phyloP scores from a whole-genome alignment of 805 yeast genomes.

The Jamesozyma spencerorum region DNA sequence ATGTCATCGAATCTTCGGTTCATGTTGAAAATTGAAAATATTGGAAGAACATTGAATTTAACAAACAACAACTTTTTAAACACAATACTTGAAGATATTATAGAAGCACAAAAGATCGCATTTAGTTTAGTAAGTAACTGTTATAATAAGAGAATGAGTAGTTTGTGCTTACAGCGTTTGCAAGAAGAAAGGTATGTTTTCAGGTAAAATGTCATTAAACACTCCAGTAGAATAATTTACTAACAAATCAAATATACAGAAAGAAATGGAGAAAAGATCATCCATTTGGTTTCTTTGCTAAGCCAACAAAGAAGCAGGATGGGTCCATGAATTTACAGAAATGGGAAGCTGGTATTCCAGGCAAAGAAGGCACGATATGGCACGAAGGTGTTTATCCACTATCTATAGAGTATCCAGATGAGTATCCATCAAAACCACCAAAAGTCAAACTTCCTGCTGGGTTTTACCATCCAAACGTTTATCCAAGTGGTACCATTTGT shows the following conservation, averaged over 20 bases:
- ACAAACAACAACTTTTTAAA: no score
- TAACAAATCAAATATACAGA: conserved; percentile 33
- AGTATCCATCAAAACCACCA: conserved; percentile 95
- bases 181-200: conserved; percentile 71
- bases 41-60: no score
- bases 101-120: no score
- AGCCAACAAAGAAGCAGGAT: conserved; percentile 69
- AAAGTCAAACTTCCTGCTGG: conserved; percentile 82
- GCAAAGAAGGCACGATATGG: conserved; percentile 81
- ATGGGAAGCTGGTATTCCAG: conserved; percentile 97
- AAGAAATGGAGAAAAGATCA: conserved; percentile 98
- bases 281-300: conserved; percentile 94
- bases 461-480: conserved; percentile 94
- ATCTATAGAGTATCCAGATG: conserved; percentile 74
- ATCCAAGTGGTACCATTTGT: conserved; percentile 96
- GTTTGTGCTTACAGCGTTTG: conserved; percentile 69
- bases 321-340: conserved; percentile 76
- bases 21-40: no score
- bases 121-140: conserved; percentile 20
- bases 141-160: conserved; percentile 29
- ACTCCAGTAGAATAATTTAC: neutral
- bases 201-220: neutral
- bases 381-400: conserved; percentile 83
- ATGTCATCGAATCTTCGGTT: no score
- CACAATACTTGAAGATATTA: no score